These are phyloP conservation scores for Dactylonectria macrodidyma DNA, from an alignment of 2,329 filamentous ascomycete genomes.

Conservation along the genomic window DNA sequence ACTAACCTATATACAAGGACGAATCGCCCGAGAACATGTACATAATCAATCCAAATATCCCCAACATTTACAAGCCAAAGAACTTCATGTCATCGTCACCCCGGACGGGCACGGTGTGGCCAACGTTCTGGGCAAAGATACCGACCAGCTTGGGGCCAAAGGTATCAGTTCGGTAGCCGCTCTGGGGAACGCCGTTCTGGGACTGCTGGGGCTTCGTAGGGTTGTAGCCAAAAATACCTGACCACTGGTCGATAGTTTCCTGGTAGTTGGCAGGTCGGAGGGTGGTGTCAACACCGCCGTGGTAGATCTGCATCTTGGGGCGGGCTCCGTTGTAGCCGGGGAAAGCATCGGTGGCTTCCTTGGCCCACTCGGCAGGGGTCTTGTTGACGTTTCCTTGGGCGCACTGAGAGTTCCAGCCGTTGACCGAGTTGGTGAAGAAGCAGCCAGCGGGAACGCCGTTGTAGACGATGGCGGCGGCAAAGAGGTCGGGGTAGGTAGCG, in stretches of 20 bases:
- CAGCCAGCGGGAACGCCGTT: neutral
- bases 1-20: neutral
- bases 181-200: neutral
- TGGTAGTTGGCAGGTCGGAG: constrained; percentile 9
- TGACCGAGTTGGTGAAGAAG: neutral
- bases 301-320: constrained; percentile 12
- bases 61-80: neutral
- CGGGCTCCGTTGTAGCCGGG: constrained; percentile 1
- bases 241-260: constrained; percentile 4
- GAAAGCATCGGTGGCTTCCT: neutral
- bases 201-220: neutral
- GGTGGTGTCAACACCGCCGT: constrained; percentile 7
- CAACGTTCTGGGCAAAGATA: neutral
- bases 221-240: neutral
- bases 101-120: neutral
- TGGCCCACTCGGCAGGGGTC: neutral
- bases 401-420: neutral
- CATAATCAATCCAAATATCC: neutral
- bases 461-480: neutral
- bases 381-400: neutral
- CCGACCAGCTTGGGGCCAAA: neutral
- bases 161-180: neutral
- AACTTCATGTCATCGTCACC: neutral
- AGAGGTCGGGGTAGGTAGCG: neutral
- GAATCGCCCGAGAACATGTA: neutral